These are phyloP conservation scores for Juglanconis oblonga DNA, from an alignment of 2,329 filamentous ascomycete genomes.

Conservation along the genomic window DNA sequence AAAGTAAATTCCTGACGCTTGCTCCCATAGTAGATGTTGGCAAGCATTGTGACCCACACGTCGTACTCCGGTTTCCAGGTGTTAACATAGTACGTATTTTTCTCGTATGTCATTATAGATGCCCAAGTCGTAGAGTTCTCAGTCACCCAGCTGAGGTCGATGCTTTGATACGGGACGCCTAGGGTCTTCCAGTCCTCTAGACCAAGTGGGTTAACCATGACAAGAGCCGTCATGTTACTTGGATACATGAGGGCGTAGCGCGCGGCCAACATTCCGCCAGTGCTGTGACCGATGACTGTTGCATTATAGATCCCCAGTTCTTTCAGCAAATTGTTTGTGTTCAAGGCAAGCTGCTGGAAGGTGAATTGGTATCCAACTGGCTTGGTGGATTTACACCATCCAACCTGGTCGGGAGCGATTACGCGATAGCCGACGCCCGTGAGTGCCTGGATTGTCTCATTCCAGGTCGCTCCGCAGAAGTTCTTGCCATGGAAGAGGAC, in stretches of 20 bases:
- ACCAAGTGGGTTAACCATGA: conserved; percentile 51
- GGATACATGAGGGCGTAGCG: conserved; percentile 52
- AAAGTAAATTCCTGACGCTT: conserved; percentile 40
- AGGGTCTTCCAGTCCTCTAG: conserved; percentile 52
- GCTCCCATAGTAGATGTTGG: conserved; percentile 47
- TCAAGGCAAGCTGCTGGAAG: conserved; percentile 47
- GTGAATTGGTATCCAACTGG: conserved; percentile 49
- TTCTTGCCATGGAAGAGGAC: conserved; percentile 55
- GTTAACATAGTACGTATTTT: conserved; percentile 45
- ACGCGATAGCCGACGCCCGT: conserved; percentile 45
- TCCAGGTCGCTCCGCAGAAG: conserved; percentile 54
- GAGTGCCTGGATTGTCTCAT: conserved; percentile 42
- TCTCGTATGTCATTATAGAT: conserved; percentile 44
- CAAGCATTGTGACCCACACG: conserved; percentile 53
- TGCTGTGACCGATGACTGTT: conserved; percentile 51
- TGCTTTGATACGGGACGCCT: conserved; percentile 44
- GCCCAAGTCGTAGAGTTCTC: conserved; percentile 40
- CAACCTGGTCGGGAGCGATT: conserved; percentile 52
- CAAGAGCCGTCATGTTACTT: conserved; percentile 36
- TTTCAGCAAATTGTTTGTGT: conserved; percentile 46
- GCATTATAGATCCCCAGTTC: conserved; percentile 40
- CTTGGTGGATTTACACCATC: conserved; percentile 57
- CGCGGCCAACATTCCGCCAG: conserved; percentile 52
- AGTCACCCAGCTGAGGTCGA: conserved; percentile 36
- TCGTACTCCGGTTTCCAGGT: conserved; percentile 49